phyloP scores from a whole-genome alignment of 441 rosid species.

The Omphalea diandra region DNA sequence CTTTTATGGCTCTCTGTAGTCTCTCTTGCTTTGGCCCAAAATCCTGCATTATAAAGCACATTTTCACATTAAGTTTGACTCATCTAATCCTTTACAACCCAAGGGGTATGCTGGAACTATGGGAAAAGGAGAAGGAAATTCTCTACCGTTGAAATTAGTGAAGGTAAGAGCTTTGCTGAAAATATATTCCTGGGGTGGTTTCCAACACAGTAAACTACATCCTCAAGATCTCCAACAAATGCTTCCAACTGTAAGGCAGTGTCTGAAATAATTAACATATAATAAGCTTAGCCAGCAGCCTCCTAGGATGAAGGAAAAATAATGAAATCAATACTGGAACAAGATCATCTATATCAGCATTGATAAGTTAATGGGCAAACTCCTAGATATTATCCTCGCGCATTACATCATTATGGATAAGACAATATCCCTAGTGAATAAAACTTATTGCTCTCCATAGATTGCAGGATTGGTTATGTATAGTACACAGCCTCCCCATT shows the following conservation, averaged over 20 bases:
- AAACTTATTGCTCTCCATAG: neutral
- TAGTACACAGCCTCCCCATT: neutral
- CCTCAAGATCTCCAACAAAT: constrained; percentile 86
- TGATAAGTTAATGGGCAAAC: neutral
- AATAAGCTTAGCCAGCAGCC: constrained; percentile 19
- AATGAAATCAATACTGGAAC: neutral
- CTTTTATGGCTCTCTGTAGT: constrained; percentile 45
- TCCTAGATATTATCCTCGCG: neutral
- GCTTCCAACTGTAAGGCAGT: constrained; percentile 65
- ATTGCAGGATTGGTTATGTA: neutral
- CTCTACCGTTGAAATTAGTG: constrained; percentile 32
- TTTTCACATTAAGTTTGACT: neutral
- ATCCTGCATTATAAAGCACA: constrained; percentile 45
- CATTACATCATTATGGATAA: neutral
- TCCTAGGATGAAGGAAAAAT: neutral
- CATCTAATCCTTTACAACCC: constrained; percentile 4
- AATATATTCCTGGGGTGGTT: constrained; percentile 38
- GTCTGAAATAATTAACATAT: constrained; percentile 40
- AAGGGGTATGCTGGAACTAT: constrained; percentile 13
- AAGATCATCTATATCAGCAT: neutral
- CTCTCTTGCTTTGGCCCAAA: constrained; percentile 47
- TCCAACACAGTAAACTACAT: constrained; percentile 49
- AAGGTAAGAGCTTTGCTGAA: constrained; percentile 38
- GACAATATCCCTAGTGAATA: too few relatives aligned
- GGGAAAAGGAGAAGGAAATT: constrained; percentile 14